These are phyloP conservation scores for Rhynchospora breviuscula DNA, from an alignment of 176 grass and related monocot genomes.

Conservation along the genomic window DNA sequence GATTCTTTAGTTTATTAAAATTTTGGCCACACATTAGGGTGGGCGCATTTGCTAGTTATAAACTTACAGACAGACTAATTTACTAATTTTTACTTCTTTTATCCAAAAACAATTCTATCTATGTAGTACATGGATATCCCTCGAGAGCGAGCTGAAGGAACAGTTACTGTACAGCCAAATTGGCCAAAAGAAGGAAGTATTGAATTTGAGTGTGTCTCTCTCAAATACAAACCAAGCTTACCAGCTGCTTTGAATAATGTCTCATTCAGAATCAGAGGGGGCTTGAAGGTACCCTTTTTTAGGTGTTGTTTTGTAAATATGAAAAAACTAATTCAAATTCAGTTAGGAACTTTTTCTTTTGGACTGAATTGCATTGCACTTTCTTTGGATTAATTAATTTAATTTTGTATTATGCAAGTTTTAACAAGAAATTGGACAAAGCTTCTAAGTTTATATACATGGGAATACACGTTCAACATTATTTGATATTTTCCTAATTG, in stretches of 20 bases:
- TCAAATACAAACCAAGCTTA: constrained; percentile 68
- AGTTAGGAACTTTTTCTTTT: neutral
- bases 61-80: neutral
- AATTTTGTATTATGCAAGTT: neutral
- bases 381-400: neutral
- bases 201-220: constrained; percentile 71
- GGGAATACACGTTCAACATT: neutral
- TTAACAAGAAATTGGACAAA: neutral
- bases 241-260: constrained; percentile 61
- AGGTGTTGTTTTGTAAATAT: neutral
- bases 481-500: neutral
- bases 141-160: constrained; percentile 70
- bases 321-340: neutral
- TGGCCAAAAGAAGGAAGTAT: constrained; percentile 75
- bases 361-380: neutral
- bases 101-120: no score
- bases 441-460: neutral
- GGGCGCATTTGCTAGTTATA: no score
- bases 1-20: no score
- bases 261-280: constrained; percentile 59
- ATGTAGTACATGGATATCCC: constrained; percentile 69
- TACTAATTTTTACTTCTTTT: neutral
- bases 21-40: no score
- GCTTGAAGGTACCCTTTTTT: constrained; percentile 54
- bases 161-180: constrained; percentile 30